Percentiles rank a stretch among this genome's conserved stretches.
Evolutionary conservation across 352 stramenopile species (phyloP).

Genomic region (Phytophthora vignae): DNA sequence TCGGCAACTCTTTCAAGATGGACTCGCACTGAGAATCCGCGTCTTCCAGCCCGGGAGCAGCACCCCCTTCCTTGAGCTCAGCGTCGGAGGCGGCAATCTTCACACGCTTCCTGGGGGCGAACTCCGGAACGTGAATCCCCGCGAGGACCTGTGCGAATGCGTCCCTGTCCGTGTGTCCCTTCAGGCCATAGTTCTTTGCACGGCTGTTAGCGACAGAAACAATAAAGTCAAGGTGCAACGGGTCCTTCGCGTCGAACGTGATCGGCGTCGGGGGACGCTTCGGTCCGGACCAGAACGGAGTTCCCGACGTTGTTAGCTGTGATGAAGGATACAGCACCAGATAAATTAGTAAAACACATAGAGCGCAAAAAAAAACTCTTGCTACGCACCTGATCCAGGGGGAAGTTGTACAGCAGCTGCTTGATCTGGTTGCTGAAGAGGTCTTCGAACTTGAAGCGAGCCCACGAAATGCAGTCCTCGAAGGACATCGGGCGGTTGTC

Average conservation of each 20-base stretch:
- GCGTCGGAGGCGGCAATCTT: conserved; percentile 99
- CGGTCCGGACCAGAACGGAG: conserved; percentile 98
- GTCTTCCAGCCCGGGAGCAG: conserved; percentile 60
- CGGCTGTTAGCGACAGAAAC: conserved; percentile 95
- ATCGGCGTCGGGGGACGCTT: conserved; percentile 97
- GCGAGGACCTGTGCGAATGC: conserved; percentile 81
- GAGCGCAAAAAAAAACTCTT: neutral
- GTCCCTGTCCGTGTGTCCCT: conserved; percentile 60
- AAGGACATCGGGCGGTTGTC: conserved; percentile 92
- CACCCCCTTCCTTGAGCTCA: conserved; percentile 92
- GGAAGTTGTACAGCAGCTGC: conserved; percentile 99
- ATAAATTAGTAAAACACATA: neutral
- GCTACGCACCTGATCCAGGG: conserved; percentile 88
- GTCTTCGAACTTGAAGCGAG: conserved; percentile 97
- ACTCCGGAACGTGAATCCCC: conserved; percentile 93
- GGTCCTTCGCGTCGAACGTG: conserved; percentile 92
- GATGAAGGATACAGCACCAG: neutral
- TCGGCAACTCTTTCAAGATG: conserved; percentile 89
- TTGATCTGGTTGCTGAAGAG: conserved; percentile 99
- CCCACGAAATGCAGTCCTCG: conserved; percentile 98
- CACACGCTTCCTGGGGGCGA: conserved; percentile 94
- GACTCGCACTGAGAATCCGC: conserved; percentile 72
- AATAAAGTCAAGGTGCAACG: conserved; percentile 97
- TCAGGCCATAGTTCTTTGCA: conserved; percentile 95
- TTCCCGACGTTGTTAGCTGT: conserved; percentile 94